phyloP scores from a whole-genome alignment of 2,329 filamentous ascomycete species.

The Ophiostoma ulmi region DNA sequence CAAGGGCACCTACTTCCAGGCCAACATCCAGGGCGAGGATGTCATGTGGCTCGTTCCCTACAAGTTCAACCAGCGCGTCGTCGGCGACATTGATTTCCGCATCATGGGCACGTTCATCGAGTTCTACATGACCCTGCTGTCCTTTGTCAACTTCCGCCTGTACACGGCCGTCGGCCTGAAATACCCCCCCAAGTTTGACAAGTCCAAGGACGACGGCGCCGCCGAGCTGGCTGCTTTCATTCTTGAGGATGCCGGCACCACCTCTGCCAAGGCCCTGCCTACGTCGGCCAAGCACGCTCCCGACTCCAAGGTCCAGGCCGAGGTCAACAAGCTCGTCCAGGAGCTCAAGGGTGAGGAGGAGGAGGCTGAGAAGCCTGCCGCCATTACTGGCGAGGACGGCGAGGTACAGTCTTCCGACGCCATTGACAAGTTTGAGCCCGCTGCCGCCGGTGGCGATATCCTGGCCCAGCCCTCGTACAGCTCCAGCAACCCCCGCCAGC shows the following conservation, averaged over 20 bases:
- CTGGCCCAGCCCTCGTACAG: constrained; percentile 70
- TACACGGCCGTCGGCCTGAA: constrained; percentile 89
- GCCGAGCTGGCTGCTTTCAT: constrained; percentile 89
- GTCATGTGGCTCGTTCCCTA: constrained; percentile 97
- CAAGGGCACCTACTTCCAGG: constrained; percentile 99
- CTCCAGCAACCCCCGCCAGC: constrained; percentile 61
- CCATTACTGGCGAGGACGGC: constrained; percentile 40
- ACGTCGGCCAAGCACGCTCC: constrained; percentile 41
- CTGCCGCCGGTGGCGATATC: constrained; percentile 76
- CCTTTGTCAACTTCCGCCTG: constrained; percentile 92
- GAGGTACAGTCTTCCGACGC: constrained; percentile 50
- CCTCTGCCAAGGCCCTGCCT: constrained; percentile 54
- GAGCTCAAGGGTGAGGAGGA: constrained; percentile 52
- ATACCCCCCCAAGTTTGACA: constrained; percentile 92
- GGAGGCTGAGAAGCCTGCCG: constrained; percentile 37
- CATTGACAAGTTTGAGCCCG: constrained; percentile 88
- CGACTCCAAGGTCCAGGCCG: constrained; percentile 59
- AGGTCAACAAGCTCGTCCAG: constrained; percentile 63
- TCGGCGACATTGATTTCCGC: constrained; percentile 91
- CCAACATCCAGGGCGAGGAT: constrained; percentile 93
- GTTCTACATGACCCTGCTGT: constrained; percentile 94
- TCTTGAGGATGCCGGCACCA: constrained; percentile 67
- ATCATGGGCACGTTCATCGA: constrained; percentile 99
- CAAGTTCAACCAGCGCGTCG: constrained; percentile 91
- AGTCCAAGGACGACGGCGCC: constrained; percentile 77